These are phyloP conservation scores for Poa annua DNA, from an alignment of 176 grass and related monocot genomes.

Conservation along the genomic window DNA sequence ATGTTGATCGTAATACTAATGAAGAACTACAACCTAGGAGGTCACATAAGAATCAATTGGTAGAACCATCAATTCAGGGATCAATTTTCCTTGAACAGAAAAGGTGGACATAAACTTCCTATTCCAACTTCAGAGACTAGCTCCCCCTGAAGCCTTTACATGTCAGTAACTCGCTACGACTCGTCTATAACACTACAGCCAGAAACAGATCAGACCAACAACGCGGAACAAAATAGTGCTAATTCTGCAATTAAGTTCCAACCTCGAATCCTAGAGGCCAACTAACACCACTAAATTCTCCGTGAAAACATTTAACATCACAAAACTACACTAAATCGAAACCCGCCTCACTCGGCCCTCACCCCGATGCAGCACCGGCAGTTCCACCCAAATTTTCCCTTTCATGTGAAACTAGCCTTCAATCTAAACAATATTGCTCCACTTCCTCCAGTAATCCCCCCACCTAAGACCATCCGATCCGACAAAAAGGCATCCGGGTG, in stretches of 20 bases:
- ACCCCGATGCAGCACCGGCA: neutral
- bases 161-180: neutral
- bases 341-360: neutral
- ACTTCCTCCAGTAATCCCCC: neutral
- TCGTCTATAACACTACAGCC: neutral
- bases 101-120: neutral
- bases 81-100: neutral
- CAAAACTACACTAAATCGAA: neutral
- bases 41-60: neutral
- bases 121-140: constrained; percentile 15
- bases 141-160: neutral
- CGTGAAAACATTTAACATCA: neutral
- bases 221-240: neutral
- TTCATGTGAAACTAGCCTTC: neutral
- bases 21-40: neutral
- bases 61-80: neutral
- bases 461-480: neutral
- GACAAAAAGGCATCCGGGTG: neutral
- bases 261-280: constrained; percentile 1
- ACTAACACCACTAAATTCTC: neutral
- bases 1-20: neutral
- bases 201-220: constrained; percentile 19
- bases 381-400: neutral
- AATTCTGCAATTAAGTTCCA: neutral
- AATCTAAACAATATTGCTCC: neutral